A percentile compares a stretch with the other conserved stretches of the same genome.
Evolutionary conservation across 208 protist genomes (phyloP).

Genomic region (Leishmania gerbilli): DNA sequence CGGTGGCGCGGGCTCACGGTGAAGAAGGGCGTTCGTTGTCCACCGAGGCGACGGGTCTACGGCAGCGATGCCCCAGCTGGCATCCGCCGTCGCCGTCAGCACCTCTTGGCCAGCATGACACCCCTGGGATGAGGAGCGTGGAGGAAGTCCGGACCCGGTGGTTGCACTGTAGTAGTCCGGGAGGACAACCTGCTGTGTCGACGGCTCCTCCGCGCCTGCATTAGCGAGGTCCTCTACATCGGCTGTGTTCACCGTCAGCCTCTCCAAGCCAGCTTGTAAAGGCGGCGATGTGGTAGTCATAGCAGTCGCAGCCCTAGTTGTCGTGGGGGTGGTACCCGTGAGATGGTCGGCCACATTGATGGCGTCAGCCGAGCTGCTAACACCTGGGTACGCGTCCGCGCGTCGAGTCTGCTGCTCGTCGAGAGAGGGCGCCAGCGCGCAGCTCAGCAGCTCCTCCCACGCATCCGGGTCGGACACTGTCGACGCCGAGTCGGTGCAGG

Average conservation of each 20-base stretch:
- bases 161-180: conserved; percentile 27
- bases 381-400: background rate
- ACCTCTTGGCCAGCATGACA: background rate
- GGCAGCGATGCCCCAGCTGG: background rate
- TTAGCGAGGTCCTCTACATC: conserved; percentile 17
- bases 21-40: conserved; percentile 26
- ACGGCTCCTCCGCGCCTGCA: background rate
- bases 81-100: background rate
- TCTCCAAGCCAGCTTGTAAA: background rate
- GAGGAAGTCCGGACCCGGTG: background rate
- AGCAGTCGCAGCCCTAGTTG: background rate
- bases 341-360: background rate
- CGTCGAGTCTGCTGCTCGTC: conserved; percentile 6
- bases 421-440: background rate
- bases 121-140: background rate
- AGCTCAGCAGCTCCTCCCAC: conserved; percentile 23
- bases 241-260: conserved; percentile 11
- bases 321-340: background rate
- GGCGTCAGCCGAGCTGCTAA: background rate
- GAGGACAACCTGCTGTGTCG: conserved; percentile 8
- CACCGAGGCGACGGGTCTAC: conserved; percentile 24
- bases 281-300: background rate
- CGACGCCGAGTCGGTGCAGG: conserved; percentile 16
- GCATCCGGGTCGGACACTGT: conserved; percentile 28
- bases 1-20: background rate